A percentile compares a stretch with the other conserved stretches of the same genome.
phyloP scores from a whole-genome alignment of 305 asterid genomes.

The Andrographis paniculata region DNA sequence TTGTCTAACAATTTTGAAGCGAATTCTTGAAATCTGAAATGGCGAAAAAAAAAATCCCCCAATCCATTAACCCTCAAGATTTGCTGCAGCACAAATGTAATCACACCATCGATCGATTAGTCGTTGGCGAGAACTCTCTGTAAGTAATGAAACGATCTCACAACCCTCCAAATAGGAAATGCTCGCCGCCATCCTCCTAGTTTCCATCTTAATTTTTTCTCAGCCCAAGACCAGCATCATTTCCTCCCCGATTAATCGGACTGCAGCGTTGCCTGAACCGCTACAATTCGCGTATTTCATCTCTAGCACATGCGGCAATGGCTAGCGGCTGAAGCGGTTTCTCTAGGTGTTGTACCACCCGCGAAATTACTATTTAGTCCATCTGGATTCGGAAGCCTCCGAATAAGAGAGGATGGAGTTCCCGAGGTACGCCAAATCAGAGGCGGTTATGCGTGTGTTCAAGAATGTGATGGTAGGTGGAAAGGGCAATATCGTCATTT shows the following conservation, averaged over 20 bases:
- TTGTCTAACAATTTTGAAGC: no score
- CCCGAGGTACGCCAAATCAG: slow-evolving; percentile 52
- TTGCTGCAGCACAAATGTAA: no score
- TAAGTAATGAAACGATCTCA: slow-evolving; percentile 51
- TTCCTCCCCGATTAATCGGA: slow-evolving; percentile 18
- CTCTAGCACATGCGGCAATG: slow-evolving; percentile 57
- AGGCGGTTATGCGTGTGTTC: slow-evolving; percentile 36
- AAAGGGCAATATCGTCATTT: slow-evolving; percentile 61
- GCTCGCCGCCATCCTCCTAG: slow-evolving; percentile 32
- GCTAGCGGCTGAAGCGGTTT: slow-evolving; percentile 47
- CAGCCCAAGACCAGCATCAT: slow-evolving; percentile 23
- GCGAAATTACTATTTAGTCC: slow-evolving; percentile 64
- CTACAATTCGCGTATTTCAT: slow-evolving; percentile 83
- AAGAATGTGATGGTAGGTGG: slow-evolving; percentile 75
- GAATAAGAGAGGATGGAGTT: slow-evolving; percentile 66
- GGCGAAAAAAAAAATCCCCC: no score
- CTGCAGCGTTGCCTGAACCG: slow-evolving; percentile 29
- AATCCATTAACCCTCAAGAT: no score
- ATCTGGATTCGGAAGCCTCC: slow-evolving; percentile 68
- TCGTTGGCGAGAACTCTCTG: neutral
- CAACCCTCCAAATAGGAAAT: slow-evolving; percentile 33
- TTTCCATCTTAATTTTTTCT: slow-evolving; percentile 25
- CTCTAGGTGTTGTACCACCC: slow-evolving; percentile 83
- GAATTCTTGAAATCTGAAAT: no score
- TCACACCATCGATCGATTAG: no score